These are phyloP conservation scores for Hansfordia pulvinata DNA, from an alignment of 2,329 filamentous ascomycete species.

Conservation along the genomic window DNA sequence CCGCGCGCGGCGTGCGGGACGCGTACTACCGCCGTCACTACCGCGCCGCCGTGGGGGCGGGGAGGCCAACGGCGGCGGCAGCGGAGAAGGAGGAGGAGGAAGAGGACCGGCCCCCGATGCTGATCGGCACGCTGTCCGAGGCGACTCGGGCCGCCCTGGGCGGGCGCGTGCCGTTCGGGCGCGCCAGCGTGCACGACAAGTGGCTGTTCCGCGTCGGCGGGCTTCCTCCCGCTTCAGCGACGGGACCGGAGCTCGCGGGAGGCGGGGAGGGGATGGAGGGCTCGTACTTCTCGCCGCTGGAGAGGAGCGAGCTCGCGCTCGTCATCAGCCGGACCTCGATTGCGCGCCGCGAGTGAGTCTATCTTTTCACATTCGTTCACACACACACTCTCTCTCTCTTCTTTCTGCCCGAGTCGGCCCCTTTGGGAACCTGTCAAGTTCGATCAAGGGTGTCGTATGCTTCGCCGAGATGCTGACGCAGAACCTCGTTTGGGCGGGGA, in stretches of 20 bases:
- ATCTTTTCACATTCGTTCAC: not conserved
- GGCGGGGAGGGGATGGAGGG: constrained; percentile 19
- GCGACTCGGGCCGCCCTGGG: constrained; percentile 15
- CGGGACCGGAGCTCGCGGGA: constrained; percentile 6
- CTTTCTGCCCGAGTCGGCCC: not conserved
- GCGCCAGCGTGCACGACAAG: constrained; percentile 30
- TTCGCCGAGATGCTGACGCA: too few species aligned
- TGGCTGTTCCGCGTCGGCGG: constrained; percentile 39
- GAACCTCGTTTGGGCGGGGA: not conserved
- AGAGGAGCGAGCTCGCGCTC: constrained; percentile 37
- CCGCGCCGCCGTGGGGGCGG: not conserved
- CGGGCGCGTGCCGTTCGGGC: constrained; percentile 14
- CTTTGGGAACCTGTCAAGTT: too few species aligned
- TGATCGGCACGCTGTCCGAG: constrained; percentile 28
- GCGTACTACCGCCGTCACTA: constrained; percentile 5
- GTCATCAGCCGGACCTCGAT: constrained; percentile 42
- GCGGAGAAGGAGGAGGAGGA: constrained; percentile 18
- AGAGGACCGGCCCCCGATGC: constrained; percentile 10
- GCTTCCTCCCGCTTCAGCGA: constrained; percentile 20
- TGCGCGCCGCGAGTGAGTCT: constrained; percentile 34
- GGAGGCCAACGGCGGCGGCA: too few species aligned
- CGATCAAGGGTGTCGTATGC: too few species aligned
- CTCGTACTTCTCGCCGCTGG: constrained; percentile 40
- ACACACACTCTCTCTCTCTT: constrained; percentile 1
- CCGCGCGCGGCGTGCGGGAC: constrained; percentile 10